A percentile compares a stretch with the other conserved stretches of the same genome.
Evolutionary conservation across 805 yeast genomes (phyloP).

Genomic region (Candida berthetii): DNA sequence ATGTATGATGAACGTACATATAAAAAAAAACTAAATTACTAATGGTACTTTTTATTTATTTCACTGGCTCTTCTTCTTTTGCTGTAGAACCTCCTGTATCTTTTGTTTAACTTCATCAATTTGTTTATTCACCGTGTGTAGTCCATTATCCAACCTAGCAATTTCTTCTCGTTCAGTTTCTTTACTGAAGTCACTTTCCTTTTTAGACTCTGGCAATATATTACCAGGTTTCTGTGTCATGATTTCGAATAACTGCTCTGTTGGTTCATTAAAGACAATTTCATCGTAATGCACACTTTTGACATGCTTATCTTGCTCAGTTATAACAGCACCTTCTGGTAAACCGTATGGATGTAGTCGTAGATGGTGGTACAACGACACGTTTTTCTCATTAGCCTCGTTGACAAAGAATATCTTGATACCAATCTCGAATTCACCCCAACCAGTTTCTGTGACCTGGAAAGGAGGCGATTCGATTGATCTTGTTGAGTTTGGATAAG

Average conservation of each 20-base stretch:
- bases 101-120: conserved; percentile 20
- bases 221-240: conserved; percentile 66
- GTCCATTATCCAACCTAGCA: conserved; percentile 43
- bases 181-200: conserved; percentile 33
- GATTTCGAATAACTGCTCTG: conserved; percentile 77
- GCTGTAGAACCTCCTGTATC: neutral
- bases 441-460: conserved; percentile 94
- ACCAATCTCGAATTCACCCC: conserved; percentile 98
- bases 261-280: conserved; percentile 91
- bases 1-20: no score
- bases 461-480: conserved; percentile 87
- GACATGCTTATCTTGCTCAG: conserved; percentile 33
- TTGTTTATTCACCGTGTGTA: conserved; percentile 36
- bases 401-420: conserved; percentile 80
- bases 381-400: conserved; percentile 85
- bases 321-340: conserved; percentile 22
- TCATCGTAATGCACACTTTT: conserved; percentile 76
- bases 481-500: conserved; percentile 83
- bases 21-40: no score
- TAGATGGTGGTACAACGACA: conserved; percentile 81
- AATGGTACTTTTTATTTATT: no score
- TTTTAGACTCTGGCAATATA: conserved; percentile 35
- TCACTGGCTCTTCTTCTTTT: no score
- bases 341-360: conserved; percentile 82
- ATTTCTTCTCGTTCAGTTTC: conserved; percentile 63